Conservation (phyloP, 441 rosid genomes). For the Macaranga tanarius region DNA sequence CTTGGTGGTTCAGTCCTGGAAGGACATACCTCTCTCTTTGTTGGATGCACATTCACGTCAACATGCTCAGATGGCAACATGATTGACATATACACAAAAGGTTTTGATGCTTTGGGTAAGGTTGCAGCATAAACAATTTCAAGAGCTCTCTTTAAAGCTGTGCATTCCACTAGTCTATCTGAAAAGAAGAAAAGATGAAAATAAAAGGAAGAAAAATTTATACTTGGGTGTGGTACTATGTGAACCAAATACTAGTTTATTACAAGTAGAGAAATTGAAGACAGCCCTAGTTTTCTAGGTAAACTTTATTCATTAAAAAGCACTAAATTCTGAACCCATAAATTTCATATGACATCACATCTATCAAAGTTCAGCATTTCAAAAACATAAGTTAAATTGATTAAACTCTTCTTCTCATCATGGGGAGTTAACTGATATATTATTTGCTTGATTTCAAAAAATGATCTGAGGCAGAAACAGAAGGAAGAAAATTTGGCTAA, state of each 20-base stretch:
- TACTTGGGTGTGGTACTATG: neutral
- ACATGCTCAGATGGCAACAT: slow-evolving; percentile 84
- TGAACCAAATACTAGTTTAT: neutral
- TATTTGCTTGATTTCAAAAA: neutral
- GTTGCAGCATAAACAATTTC: slow-evolving; percentile 94
- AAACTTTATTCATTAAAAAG: neutral
- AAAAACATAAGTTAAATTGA: neutral
- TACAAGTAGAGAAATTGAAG: no score
- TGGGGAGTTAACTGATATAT: neutral
- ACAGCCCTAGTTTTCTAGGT: neutral
- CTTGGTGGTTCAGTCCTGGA: slow-evolving; percentile 2
- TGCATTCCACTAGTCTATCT: slow-evolving; percentile 95
- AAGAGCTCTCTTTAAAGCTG: slow-evolving; percentile 82
- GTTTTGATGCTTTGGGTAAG: slow-evolving; percentile 91
- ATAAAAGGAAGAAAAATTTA: neutral
- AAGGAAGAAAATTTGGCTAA: neutral
- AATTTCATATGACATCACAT: neutral
- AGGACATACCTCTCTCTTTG: slow-evolving; percentile 77
- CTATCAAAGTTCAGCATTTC: neutral
- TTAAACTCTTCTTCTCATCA: neutral
- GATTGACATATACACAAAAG: slow-evolving; percentile 89
- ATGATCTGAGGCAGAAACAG: neutral
- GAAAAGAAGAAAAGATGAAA: slow-evolving; percentile 25
- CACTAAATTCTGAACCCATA: neutral
- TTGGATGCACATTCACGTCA: slow-evolving; percentile 95